Conservation (phyloP, 2,329 filamentous ascomycete species). For the Aspergillus tubingensis region DNA sequence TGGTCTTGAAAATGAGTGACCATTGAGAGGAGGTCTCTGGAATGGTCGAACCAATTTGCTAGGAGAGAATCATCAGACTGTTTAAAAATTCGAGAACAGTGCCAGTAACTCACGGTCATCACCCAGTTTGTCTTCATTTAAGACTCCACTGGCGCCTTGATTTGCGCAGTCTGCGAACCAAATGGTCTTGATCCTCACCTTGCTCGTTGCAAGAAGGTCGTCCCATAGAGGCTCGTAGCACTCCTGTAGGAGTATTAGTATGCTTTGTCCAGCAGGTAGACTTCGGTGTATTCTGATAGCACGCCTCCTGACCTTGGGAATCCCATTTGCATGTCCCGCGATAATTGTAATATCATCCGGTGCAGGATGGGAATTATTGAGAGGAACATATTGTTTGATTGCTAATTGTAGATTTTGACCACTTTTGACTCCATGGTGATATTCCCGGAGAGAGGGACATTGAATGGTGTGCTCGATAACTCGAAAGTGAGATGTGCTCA, state of each 20-base stretch:
- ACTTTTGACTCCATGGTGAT: conserved; percentile 49
- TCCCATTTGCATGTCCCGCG: conserved; percentile 57
- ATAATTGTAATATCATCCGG: conserved; percentile 56
- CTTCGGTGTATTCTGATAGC: neutral
- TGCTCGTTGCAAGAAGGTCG: conserved; percentile 62
- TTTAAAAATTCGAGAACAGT: too few species aligned
- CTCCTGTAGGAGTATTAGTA: conserved; percentile 56
- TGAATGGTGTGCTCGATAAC: conserved; percentile 52
- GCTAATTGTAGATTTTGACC: conserved; percentile 53
- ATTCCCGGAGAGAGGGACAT: conserved; percentile 55
- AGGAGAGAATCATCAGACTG: conserved; percentile 54
- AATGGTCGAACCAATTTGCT: conserved; percentile 58
- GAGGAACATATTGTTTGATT: conserved; percentile 59
- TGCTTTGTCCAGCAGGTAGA: neutral
- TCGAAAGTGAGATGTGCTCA: conserved; percentile 26
- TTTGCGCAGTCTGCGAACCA: conserved; percentile 80
- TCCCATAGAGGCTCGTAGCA: conserved; percentile 86
- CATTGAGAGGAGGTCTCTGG: conserved; percentile 71
- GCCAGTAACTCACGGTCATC: conserved; percentile 66
- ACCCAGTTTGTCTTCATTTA: conserved; percentile 72
- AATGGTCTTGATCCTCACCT: conserved; percentile 65
- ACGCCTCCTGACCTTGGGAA: conserved; percentile 62
- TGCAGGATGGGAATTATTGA: conserved; percentile 46
- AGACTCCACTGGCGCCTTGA: conserved; percentile 71
- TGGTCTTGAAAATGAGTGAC: conserved; percentile 11